Base-by-base conservation (phyloP, 2,329 filamentous ascomycete species). In the Sarocladiaceae sp. region DNA sequence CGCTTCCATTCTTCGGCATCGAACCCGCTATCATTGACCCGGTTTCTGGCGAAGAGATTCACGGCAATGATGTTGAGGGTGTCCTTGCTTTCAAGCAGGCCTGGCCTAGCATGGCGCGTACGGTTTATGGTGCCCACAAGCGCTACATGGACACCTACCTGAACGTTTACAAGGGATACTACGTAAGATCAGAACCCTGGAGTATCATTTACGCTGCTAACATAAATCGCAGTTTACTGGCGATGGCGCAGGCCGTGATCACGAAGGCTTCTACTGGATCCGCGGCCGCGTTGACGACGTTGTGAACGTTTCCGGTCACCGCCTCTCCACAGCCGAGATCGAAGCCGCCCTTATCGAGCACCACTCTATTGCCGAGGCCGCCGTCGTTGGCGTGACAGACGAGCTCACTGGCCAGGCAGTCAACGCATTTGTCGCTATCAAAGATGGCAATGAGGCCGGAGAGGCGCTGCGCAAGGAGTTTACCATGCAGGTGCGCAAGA, bases 231-330 rank as follows among this genome's bases (percentile, higher is more conserved):
- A 90, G 86, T 95, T 94, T 75, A 94, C 90, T 15, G 90, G 90
- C 54, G 94, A 99, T 66, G 94, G 94, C 66, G 94, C 94, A 52
- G 94, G 89, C 55, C 89, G 94, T 66, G 94, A 99, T 69, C 88
- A 96, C 72, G 94, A 99, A 64, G 94, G 94, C 53, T 99, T 97
- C 79, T 99, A 97, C 83, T 99, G 94, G 94, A 99, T 99, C 69
- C 90, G 94, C 57, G 94, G 94, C 59, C 91, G 94, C 71, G 94
- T 99, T 51, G 94, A 99, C 66, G 94, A 99, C 64, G 94, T 99
- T 39, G 93, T 99, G 70, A 99, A 99, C 71, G 94, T 99, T 56
- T 94, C 88, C 61, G 94, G 94, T 25, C 94, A 99, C 72, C 87
- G 94, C 69, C 80, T 99, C 57, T 97, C 93, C 15, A 99, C 94